These are phyloP conservation scores for Chlorella sp. DNA, from an alignment of 139 green algal genomes.

Conservation along the genomic window DNA sequence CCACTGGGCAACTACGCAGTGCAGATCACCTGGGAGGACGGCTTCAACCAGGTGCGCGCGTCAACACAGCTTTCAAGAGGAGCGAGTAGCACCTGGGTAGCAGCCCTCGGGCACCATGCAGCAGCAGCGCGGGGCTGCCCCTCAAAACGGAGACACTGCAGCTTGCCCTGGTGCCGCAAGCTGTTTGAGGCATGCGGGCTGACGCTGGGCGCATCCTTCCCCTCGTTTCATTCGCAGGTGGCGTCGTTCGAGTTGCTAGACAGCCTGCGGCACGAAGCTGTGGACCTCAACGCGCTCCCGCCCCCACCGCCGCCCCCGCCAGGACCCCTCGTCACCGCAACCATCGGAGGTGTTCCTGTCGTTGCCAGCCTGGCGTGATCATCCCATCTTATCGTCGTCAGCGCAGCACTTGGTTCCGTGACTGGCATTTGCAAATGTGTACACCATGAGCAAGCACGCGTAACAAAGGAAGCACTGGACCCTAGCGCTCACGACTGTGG, in stretches of 20 bases:
- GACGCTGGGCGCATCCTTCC: not conserved
- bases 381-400: too few relatives aligned
- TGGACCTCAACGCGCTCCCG: not conserved
- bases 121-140: not conserved
- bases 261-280: slow-evolving; percentile 9
- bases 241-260: slow-evolving; percentile 35
- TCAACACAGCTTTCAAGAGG: too few relatives aligned
- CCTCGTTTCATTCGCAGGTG: slow-evolving; percentile 2
- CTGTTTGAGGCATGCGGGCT: not conserved
- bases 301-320: not conserved
- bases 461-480: too few relatives aligned
- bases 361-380: not conserved
- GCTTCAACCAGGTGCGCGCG: slow-evolving; percentile 89
- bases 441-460: too few relatives aligned
- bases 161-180: not conserved
- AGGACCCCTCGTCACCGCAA: not conserved
- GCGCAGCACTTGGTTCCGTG: too few relatives aligned
- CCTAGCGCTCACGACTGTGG: too few relatives aligned
- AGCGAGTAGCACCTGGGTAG: too few relatives aligned
- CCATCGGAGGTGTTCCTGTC: not conserved
- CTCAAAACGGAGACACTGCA: not conserved
- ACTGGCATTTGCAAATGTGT: too few relatives aligned
- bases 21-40: slow-evolving; percentile 79
- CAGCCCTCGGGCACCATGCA: too few relatives aligned
- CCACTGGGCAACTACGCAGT: slow-evolving; percentile 96